Conservation (phyloP, 2,329 filamentous ascomycete genomes). For the Sclerotinia nivalis region DNA sequence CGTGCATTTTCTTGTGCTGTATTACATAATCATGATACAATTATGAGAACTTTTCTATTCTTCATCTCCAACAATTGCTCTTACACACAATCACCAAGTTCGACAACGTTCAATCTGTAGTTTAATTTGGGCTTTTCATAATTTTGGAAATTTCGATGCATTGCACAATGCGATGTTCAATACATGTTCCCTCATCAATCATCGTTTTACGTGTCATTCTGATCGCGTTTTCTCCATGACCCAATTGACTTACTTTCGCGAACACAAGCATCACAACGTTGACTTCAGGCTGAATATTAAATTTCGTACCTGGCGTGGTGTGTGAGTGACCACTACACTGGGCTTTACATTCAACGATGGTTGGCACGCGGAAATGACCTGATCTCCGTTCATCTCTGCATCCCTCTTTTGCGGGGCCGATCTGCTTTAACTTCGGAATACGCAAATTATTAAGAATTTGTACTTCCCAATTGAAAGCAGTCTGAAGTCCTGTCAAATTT, state of each 20-base stretch:
- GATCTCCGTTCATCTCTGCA: not conserved
- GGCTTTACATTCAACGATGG: slow-evolving; percentile 1
- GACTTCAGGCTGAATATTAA: slow-evolving; percentile 14
- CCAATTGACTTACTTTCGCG: not conserved
- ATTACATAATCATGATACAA: slow-evolving; percentile 2
- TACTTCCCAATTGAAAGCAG: not conserved
- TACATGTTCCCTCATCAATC: not conserved
- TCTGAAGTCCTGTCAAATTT: not conserved
- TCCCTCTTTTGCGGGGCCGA: not conserved
- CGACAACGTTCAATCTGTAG: not conserved
- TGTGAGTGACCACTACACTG: slow-evolving; percentile 10
- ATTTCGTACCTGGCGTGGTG: slow-evolving; percentile 17
- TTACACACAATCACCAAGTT: not conserved
- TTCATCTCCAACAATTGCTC: not conserved
- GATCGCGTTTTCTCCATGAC: not conserved
- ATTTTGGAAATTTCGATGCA: not conserved
- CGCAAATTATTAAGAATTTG: not conserved
- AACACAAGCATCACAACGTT: not conserved
- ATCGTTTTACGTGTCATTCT: not conserved
- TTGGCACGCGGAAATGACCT: slow-evolving; percentile 6
- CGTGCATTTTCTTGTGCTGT: not conserved
- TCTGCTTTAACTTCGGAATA: not conserved
- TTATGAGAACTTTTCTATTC: not conserved
- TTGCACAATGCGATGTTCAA: not conserved
- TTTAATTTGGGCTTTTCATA: not conserved